Evolutionary conservation across 768 basidiomycete species (phyloP).

Genomic region (Pleurotus pulmonarius): DNA sequence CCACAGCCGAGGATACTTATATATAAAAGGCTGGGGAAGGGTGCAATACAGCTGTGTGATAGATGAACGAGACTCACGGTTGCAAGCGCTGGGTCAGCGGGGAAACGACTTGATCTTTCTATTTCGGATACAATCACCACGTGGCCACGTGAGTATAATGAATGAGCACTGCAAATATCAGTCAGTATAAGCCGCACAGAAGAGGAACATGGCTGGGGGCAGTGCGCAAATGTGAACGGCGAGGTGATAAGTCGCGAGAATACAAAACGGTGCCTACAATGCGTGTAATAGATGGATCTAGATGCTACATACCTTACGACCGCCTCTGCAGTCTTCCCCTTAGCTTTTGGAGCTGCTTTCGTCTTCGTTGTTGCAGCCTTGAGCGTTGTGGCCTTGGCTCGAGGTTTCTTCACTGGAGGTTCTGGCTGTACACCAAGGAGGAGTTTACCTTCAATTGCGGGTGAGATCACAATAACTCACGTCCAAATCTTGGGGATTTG

Average conservation of each 20-base stretch:
- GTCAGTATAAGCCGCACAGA: background rate
- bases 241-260: background rate
- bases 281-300: background rate
- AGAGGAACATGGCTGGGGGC: background rate
- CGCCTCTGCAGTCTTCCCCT: slow-evolving; percentile 3
- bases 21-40: slow-evolving; percentile 10
- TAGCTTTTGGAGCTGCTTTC: background rate
- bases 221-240: background rate
- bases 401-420: slow-evolving; percentile 39
- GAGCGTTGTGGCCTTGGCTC: slow-evolving; percentile 20
- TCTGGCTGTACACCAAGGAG: slow-evolving; percentile 10
- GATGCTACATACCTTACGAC: background rate
- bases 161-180: background rate
- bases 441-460: no score
- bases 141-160: slow-evolving; percentile 4
- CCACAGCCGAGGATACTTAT: slow-evolving; percentile 10
- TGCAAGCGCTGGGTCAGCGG: slow-evolving; percentile 1
- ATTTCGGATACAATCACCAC: slow-evolving; percentile 5
- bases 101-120: slow-evolving; percentile 1
- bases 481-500: background rate
- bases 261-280: no score
- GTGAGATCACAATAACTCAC: background rate
- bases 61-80: background rate
- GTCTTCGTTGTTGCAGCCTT: slow-evolving; percentile 8
- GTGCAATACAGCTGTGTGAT: slow-evolving; percentile 1